Conservation (phyloP, 2,329 filamentous ascomycete species). For the Alternaria brassicae region DNA sequence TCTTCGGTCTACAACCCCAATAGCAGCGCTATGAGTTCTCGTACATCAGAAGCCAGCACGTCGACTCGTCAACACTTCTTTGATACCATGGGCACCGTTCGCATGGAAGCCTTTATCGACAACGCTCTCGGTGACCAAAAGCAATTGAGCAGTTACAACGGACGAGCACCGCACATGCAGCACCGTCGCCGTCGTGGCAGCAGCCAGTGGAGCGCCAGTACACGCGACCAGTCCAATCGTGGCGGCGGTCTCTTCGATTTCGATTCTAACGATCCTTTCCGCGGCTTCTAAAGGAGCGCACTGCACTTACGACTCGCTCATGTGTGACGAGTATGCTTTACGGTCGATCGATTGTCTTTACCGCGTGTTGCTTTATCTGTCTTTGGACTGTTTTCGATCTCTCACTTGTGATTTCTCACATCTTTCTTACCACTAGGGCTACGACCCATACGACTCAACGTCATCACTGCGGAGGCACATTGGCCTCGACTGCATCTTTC, state of each 20-base stretch:
- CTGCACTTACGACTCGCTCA: constrained; percentile 15
- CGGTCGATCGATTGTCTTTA: constrained; percentile 9
- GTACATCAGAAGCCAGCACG: constrained; percentile 59
- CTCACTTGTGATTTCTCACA: neutral
- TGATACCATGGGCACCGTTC: constrained; percentile 84
- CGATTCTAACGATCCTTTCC: constrained; percentile 47
- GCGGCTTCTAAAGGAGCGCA: constrained; percentile 39
- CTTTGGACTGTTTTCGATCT: constrained; percentile 1
- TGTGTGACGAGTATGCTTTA: constrained; percentile 19
- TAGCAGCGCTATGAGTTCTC: constrained; percentile 56
- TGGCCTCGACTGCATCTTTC: constrained; percentile 1
- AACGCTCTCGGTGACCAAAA: constrained; percentile 45
- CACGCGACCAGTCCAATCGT: constrained; percentile 38
- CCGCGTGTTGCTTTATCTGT: constrained; percentile 8
- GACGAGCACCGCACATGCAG: constrained; percentile 30
- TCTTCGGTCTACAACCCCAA: constrained; percentile 52
- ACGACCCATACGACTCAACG: constrained; percentile 9
- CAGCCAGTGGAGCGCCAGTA: constrained; percentile 49
- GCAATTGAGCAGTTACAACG: constrained; percentile 16
- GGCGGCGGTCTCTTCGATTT: constrained; percentile 43
- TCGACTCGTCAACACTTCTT: constrained; percentile 70
- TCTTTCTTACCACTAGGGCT: constrained; percentile 4
- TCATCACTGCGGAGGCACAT: constrained; percentile 5
- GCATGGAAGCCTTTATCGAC: constrained; percentile 96
- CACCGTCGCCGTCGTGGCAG: constrained; percentile 41